Conservation (phyloP, 352 stramenopile genomes). For the Blastocystis sp. region DNA sequence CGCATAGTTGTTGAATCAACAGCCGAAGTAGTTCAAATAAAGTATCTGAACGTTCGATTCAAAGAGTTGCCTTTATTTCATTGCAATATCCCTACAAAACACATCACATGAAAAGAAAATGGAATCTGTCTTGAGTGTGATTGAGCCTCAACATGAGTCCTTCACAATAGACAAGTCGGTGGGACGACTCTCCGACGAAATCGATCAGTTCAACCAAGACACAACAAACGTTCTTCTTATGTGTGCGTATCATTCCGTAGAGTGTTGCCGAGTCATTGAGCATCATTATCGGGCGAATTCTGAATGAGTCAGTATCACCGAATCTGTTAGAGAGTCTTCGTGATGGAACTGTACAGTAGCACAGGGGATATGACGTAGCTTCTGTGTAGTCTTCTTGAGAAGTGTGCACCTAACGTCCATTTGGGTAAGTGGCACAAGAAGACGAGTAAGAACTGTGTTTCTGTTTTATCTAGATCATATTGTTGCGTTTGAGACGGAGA, state of each 20-base stretch:
- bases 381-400: constrained; percentile 25
- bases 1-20: too few species aligned
- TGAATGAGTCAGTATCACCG: neutral
- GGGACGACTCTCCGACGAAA: neutral
- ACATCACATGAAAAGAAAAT: neutral
- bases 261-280: constrained; percentile 22
- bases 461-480: constrained; percentile 16
- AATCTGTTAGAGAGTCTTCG: neutral
- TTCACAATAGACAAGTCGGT: neutral
- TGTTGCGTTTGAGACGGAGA: constrained; percentile 24
- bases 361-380: neutral
- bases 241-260: neutral
- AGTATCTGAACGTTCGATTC: neutral
- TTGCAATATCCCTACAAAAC: neutral
- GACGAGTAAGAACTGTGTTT: neutral
- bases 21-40: too few species aligned
- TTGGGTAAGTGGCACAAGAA: constrained; percentile 44
- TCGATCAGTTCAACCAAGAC: constrained; percentile 17
- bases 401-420: neutral
- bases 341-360: constrained; percentile 6
- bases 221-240: neutral
- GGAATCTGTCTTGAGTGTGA: constrained; percentile 1
- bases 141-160: neutral
- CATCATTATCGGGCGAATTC: neutral
- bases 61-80: neutral